Evolutionary conservation across 306 rosid genomes (phyloP).

Genomic region (Cucumis melo): DNA sequence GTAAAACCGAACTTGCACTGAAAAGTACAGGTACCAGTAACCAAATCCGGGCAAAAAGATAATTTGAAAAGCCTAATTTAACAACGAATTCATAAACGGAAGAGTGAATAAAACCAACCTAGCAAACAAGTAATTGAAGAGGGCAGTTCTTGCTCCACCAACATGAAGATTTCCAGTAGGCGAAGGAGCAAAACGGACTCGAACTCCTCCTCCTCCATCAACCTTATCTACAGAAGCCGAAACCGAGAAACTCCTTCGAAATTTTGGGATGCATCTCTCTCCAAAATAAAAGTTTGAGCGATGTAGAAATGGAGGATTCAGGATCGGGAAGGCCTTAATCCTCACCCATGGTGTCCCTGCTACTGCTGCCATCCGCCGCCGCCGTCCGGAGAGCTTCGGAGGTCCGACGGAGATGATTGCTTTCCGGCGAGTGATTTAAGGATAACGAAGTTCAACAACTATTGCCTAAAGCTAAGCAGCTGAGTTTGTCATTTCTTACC

Average conservation of each 20-base stretch:
- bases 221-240: conserved; percentile 22
- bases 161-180: conserved; percentile 97
- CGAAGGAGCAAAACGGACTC: conserved; percentile 95
- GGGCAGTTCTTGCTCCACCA: conserved; percentile 96
- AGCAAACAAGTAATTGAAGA: conserved; percentile 22
- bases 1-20: background rate
- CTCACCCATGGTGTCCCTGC: conserved; percentile 5
- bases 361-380: conserved; percentile 11
- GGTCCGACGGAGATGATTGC: background rate
- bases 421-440: background rate
- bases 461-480: background rate
- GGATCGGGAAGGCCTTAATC: conserved; percentile 6
- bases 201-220: conserved; percentile 33
- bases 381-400: background rate
- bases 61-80: background rate
- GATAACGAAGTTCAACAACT: background rate
- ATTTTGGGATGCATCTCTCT: conserved; percentile 4
- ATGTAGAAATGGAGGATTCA: conserved; percentile 25
- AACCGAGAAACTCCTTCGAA: conserved; percentile 39
- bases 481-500: conserved; percentile 1
- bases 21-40: background rate
- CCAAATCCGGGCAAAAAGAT: background rate
- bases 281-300: conserved; percentile 19
- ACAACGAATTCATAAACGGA: background rate
- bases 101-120: conserved; percentile 16